Evolutionary conservation across 352 stramenopile species (phyloP).

Genomic region (Pythium dissotocum): DNA sequence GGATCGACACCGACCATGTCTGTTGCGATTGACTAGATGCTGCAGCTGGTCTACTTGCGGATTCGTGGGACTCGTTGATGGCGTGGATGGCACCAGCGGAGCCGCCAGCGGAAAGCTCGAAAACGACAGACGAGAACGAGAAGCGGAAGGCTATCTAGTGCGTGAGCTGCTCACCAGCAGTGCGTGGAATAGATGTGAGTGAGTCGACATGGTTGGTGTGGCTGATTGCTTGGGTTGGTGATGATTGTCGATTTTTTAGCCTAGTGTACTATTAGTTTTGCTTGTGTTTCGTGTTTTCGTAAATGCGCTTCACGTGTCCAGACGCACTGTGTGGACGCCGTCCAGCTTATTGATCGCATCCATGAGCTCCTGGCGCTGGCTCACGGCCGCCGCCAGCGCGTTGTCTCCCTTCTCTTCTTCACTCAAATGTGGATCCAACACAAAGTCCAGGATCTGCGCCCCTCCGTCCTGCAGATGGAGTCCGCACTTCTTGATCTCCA

Average conservation of each 20-base stretch:
- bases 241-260: constrained; percentile 10
- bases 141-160: no score
- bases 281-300: neutral
- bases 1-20: no score
- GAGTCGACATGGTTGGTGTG: neutral
- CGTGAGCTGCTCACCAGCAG: neutral
- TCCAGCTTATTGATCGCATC: constrained; percentile 18
- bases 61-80: no score
- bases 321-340: constrained; percentile 25
- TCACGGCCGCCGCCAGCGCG: constrained; percentile 1
- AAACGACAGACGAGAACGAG: no score
- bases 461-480: constrained; percentile 70
- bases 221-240: neutral
- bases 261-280: constrained; percentile 21
- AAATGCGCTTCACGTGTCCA: constrained; percentile 11
- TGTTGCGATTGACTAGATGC: no score
- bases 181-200: neutral
- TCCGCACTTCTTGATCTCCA: constrained; percentile 84
- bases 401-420: constrained; percentile 16
- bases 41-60: no score
- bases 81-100: no score
- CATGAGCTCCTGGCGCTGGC: constrained; percentile 21
- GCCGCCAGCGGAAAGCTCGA: no score
- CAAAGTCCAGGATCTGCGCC: constrained; percentile 78
- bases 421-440: constrained; percentile 49